Conservation (phyloP, 768 basidiomycete genomes). For the Trametes punicea region DNA sequence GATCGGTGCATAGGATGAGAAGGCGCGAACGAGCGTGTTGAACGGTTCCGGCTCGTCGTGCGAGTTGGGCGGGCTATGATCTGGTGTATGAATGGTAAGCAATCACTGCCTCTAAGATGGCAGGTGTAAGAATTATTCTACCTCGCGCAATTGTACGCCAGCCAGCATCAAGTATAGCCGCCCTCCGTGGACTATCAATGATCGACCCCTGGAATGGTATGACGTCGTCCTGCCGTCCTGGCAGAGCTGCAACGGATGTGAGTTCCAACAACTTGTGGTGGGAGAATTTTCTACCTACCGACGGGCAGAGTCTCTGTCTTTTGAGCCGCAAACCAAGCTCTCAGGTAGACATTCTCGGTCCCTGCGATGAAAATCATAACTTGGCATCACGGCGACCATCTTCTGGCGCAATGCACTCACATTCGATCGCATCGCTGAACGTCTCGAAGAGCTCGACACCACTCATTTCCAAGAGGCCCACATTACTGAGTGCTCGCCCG, state of each 20-base stretch:
- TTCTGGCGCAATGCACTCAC: constrained; percentile 47
- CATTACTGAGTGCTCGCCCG: constrained; percentile 70
- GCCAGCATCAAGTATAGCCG: constrained; percentile 65
- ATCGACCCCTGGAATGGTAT: constrained; percentile 46
- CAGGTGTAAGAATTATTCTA: constrained; percentile 26
- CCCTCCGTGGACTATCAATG: constrained; percentile 60
- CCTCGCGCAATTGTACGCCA: constrained; percentile 65
- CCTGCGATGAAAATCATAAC: constrained; percentile 48
- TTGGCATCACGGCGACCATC: too few species aligned
- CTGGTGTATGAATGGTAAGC: constrained; percentile 16
- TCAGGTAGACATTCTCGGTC: constrained; percentile 93
- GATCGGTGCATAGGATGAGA: constrained; percentile 66
- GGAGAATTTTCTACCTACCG: constrained; percentile 36
- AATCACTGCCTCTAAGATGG: background rate
- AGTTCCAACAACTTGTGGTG: background rate
- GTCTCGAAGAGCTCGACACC: constrained; percentile 80
- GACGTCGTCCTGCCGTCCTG: constrained; percentile 53
- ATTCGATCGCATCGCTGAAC: constrained; percentile 91
- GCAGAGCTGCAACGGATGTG: constrained; percentile 40
- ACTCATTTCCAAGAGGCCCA: constrained; percentile 73
- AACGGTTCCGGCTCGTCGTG: constrained; percentile 55
- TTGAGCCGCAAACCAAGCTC: constrained; percentile 70
- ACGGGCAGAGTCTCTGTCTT: constrained; percentile 48
- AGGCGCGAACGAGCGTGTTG: constrained; percentile 73
- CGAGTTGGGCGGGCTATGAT: background rate